Evolutionary conservation across 805 yeast genomes (phyloP).

Genomic region (Debaryomyces tyrocola): DNA sequence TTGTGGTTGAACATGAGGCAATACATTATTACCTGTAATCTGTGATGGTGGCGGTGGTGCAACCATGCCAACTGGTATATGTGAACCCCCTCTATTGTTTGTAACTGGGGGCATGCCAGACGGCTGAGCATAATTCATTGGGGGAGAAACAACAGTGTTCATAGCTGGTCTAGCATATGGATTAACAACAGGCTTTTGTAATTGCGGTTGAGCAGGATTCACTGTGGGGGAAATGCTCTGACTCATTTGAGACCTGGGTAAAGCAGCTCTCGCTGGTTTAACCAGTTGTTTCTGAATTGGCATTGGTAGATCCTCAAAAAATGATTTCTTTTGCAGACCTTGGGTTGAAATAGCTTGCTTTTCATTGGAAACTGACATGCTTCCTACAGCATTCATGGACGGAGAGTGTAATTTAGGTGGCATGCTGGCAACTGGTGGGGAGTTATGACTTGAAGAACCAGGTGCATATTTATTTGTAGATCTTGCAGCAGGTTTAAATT

Average conservation of each 20-base stretch:
- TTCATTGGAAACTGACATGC: not conserved
- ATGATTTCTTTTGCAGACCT: conserved; percentile 32
- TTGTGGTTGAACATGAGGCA: not conserved
- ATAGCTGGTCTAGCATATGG: conserved; percentile 28
- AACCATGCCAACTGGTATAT: not conserved
- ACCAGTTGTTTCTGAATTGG: conserved; percentile 25
- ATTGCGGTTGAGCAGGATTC: conserved; percentile 8
- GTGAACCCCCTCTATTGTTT: not conserved
- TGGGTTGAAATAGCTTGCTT: not conserved
- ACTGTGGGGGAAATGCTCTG: conserved; percentile 8
- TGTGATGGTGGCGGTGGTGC: conserved; percentile 3
- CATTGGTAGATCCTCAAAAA: conserved; percentile 61
- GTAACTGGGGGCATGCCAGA: conserved; percentile 3
- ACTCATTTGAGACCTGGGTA: conserved; percentile 16
- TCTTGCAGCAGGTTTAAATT: conserved; percentile 40
- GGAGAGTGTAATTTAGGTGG: not conserved
- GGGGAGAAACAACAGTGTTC: not conserved
- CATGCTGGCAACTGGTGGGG: not conserved
- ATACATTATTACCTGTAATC: not conserved
- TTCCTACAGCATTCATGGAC: not conserved
- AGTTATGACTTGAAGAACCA: not conserved
- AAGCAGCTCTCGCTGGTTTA: conserved; percentile 30
- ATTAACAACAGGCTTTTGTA: conserved; percentile 22
- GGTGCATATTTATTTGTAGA: conserved; percentile 23
- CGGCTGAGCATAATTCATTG: conserved; percentile 6